A percentile compares a stretch with the other conserved stretches of the same genome.
phyloP scores from a whole-genome alignment of 2,329 filamentous ascomycete genomes.

The Eutypa lata region DNA sequence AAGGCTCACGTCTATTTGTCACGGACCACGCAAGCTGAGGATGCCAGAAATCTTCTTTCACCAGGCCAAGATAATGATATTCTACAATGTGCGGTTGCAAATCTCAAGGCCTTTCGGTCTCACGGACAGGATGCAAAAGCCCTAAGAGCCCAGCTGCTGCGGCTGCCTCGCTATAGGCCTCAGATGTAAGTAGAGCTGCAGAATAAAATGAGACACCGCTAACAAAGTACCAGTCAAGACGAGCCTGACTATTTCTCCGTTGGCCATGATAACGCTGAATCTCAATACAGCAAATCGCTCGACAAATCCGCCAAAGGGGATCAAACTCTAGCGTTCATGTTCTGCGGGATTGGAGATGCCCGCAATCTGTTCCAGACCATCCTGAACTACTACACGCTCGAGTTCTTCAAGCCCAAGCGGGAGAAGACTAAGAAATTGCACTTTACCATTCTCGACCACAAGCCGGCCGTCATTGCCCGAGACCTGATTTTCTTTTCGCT shows the following conservation, averaged over 20 bases:
- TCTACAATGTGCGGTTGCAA: too few relatives aligned
- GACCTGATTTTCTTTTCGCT: slow-evolving; percentile 11
- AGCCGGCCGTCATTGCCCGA: slow-evolving; percentile 12
- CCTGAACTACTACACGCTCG: not conserved
- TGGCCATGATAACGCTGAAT: slow-evolving; percentile 12
- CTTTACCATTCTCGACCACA: slow-evolving; percentile 14
- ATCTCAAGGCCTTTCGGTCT: too few relatives aligned
- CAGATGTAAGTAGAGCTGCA: slow-evolving; percentile 7
- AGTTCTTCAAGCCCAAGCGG: not conserved
- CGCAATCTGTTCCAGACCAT: slow-evolving; percentile 15
- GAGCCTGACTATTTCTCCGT: slow-evolving; percentile 7
- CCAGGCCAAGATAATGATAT: too few relatives aligned
- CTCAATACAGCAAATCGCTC: slow-evolving; percentile 9
- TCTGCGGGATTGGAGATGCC: slow-evolving; percentile 14
- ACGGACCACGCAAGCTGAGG: slow-evolving; percentile 1
- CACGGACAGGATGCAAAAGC: not conserved
- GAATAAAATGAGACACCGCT: too few relatives aligned
- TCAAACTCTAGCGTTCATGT: slow-evolving; percentile 13
- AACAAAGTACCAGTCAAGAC: slow-evolving; percentile 8
- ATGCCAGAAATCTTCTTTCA: not conserved
- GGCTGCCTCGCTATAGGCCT: slow-evolving; percentile 11
- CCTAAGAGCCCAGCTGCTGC: slow-evolving; percentile 2
- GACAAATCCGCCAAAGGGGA: slow-evolving; percentile 7
- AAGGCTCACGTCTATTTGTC: slow-evolving; percentile 11
- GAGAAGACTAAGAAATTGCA: slow-evolving; percentile 8